phyloP scores from a whole-genome alignment of 202 grass and related monocot species.

The Thinopyrum obtusiflorum region DNA sequence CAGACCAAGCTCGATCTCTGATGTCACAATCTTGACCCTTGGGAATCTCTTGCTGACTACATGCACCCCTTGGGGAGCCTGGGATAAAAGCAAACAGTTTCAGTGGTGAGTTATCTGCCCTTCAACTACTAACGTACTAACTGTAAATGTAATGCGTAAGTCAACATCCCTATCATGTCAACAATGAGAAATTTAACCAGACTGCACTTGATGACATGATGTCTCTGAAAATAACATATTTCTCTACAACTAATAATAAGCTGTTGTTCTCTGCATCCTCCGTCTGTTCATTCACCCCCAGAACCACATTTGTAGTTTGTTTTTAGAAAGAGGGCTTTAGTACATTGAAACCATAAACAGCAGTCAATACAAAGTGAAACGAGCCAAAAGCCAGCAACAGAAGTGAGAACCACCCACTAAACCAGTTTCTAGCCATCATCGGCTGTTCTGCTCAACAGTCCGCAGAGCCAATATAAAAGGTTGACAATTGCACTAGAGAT shows the following conservation, averaged over 20 bases:
- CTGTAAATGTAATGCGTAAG: not conserved
- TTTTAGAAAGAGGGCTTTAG: not conserved
- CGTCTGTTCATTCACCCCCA: not conserved
- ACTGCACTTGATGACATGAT: not conserved
- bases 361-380: not conserved
- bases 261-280: not conserved
- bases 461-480: not conserved
- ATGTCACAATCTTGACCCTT: slow-evolving; percentile 92
- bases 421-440: not conserved
- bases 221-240: not conserved
- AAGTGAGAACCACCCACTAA: not conserved
- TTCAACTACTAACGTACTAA: not conserved
- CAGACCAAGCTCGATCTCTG: slow-evolving; percentile 85
- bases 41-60: slow-evolving; percentile 95
- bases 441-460: not conserved
- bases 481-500: not conserved
- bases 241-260: not conserved
- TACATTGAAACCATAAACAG: not conserved
- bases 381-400: not conserved
- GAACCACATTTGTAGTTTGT: not conserved
- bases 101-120: not conserved
- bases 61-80: slow-evolving; percentile 42
- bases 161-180: not conserved
- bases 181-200: not conserved
- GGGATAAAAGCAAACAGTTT: not conserved